Evolutionary conservation across 768 basidiomycete species (phyloP), one percentile per base, ranked within the genome.

Genomic region (Mrakia hoshinonis): DNA sequence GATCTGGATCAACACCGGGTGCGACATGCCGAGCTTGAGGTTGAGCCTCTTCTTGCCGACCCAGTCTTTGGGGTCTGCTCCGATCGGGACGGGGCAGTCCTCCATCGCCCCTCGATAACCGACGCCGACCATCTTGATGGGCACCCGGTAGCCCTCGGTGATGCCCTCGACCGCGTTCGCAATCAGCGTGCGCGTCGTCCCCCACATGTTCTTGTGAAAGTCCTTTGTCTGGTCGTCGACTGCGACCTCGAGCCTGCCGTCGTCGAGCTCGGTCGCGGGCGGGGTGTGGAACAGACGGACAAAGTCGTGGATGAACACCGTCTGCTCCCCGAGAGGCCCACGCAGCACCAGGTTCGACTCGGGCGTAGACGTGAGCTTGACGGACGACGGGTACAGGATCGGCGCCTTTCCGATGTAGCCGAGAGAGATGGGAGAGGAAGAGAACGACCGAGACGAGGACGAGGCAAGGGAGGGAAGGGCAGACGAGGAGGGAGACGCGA

Each of bases 21-120:
- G 94, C 48, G 92, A 91, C 80, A 88, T 92, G 1, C 95, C 94
- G 18, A 98, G 84, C 81, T 94, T 94, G 85, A 98, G 87, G 78
- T 88, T 91, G 66, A 98, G 81, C 1, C 73, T 69, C 48, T 76
- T 66, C 72, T 55, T 68, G 26, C 47, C 51, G 66, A 61, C 39
- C 76, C 76, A 63, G 51, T 73, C 52, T 69, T 73, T 43, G 75
- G 69, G 39, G 69, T 75, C 26, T 73, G 70, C 13, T 70, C 69
- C 22, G 75, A 79, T 62, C 78, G 79, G 18, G 74, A 75, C 80
- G 24, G 90, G 89, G 76, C 90, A 89, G 12, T 85, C 84, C 81
- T 99, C 95, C 70, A 97, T 79, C 3, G 86, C 86, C 10, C 88
- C 93, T 76, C 95, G 85, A 82, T 92, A 99, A 1, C 95, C 94